Percentiles rank a stretch among this genome's conserved stretches.
phyloP scores from a whole-genome alignment of 768 basidiomycete genomes.

The Russula abietina region DNA sequence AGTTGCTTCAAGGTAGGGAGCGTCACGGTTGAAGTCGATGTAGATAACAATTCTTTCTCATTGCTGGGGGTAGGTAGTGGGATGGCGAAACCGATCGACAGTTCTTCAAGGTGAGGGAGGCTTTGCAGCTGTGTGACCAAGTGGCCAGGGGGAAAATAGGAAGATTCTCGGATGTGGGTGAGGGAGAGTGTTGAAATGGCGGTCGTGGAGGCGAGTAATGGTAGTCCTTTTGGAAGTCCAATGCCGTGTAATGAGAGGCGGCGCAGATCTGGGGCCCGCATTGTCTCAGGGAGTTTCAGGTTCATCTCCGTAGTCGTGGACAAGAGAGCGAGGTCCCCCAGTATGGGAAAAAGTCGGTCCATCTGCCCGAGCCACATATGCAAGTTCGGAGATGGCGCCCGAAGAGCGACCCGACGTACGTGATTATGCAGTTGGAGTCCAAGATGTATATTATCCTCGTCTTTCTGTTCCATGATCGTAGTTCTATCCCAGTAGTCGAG shows the following conservation, averaged over 20 bases:
- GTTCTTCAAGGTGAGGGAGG: constrained; percentile 4
- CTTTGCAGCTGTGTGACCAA: not conserved
- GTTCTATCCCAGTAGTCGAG: not conserved
- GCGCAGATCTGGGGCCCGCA: not conserved
- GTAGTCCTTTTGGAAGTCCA: not conserved
- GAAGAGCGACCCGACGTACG: not conserved
- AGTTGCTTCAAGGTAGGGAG: not conserved
- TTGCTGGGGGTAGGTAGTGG: not conserved
- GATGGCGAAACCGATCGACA: constrained; percentile 5
- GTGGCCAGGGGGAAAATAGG: not conserved
- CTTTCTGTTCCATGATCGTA: not conserved
- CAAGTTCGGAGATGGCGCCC: not conserved
- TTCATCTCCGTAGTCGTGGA: not conserved
- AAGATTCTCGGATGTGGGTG: not conserved
- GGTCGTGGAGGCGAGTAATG: not conserved
- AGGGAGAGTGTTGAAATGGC: not conserved
- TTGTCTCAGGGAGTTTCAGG: not conserved
- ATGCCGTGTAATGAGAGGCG: not conserved
- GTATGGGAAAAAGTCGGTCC: not conserved
- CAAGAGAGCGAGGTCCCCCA: not conserved
- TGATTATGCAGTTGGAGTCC: not conserved
- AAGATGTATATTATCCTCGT: not conserved
- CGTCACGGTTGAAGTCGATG: not conserved
- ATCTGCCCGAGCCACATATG: not conserved
- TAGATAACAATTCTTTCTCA: not conserved